These are phyloP conservation scores for Zychaea mexicana DNA, from an alignment of 371 early-diverging fungal genomes.

Conservation along the genomic window DNA sequence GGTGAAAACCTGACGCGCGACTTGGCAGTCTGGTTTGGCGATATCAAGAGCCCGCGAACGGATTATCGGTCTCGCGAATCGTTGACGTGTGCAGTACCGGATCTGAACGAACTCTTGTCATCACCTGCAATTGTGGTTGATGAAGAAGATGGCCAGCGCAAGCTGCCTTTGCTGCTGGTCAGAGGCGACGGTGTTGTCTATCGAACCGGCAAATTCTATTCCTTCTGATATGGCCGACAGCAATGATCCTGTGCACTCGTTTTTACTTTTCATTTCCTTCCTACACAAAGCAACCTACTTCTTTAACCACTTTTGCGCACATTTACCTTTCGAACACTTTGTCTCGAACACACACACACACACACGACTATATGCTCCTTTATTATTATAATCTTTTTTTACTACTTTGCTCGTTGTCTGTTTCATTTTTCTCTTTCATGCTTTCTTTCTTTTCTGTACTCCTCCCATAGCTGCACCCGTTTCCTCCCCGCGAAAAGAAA, in stretches of 20 bases:
- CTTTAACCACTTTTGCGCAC: neutral
- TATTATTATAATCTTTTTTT: neutral
- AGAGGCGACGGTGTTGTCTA: conserved; percentile 70
- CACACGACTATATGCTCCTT: neutral
- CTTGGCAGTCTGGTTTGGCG: conserved; percentile 74
- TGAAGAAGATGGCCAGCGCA: conserved; percentile 31
- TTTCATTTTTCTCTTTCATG: neutral
- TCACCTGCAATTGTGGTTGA: conserved; percentile 24
- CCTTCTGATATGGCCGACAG: conserved; percentile 31
- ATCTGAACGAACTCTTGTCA: conserved; percentile 20
- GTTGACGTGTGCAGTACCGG: conserved; percentile 50
- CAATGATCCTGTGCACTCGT: neutral
- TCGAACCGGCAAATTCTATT: conserved; percentile 55
- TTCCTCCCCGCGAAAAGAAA: no score
- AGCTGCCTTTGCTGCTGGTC: conserved; percentile 62
- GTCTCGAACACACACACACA: neutral
- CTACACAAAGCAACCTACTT: neutral
- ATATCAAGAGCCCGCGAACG: conserved; percentile 52
- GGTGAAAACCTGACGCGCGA: conserved; percentile 72
- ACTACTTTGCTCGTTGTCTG: neutral
- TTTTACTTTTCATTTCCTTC: no score
- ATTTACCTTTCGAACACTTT: neutral
- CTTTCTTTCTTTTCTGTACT: neutral
- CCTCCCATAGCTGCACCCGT: conserved; percentile 1
- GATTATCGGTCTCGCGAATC: conserved; percentile 56